These are phyloP conservation scores for Kernera saxatilis DNA, from an alignment of 345 rosid genomes.

Conservation along the genomic window DNA sequence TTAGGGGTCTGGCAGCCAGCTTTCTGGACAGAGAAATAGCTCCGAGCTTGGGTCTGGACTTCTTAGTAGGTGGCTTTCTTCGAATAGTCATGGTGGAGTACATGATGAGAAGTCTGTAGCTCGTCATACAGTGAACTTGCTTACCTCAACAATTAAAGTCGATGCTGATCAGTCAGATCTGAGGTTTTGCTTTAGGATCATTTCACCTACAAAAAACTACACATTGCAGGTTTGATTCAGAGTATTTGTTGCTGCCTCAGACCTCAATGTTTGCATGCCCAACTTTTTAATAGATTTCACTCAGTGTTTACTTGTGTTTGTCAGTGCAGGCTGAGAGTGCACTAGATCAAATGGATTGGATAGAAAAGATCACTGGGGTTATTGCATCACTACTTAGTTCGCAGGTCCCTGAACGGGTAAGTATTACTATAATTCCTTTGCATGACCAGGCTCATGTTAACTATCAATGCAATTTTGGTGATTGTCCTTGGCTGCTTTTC, in stretches of 20 bases:
- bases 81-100: constrained; percentile 89
- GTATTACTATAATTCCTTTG: constrained; percentile 8
- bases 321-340: constrained; percentile 99
- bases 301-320: constrained; percentile 47
- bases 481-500: constrained; percentile 32
- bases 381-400: constrained; percentile 96
- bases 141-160: constrained; percentile 96
- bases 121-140: constrained; percentile 97
- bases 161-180: constrained; percentile 98
- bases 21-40: constrained; percentile 81
- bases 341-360: constrained; percentile 98
- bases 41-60: constrained; percentile 97
- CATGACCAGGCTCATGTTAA: not conserved
- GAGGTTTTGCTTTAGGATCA: constrained; percentile 97
- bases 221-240: constrained; percentile 82
- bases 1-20: constrained; percentile 75
- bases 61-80: constrained; percentile 94
- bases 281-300: constrained; percentile 16
- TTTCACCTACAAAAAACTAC: constrained; percentile 95
- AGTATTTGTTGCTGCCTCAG: constrained; percentile 18
- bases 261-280: not conserved
- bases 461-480: constrained; percentile 6
- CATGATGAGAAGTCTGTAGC: constrained; percentile 99
- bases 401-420: constrained; percentile 92
- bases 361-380: constrained; percentile 97